Base-by-base conservation (phyloP, 1,139 yeast species). In the Diutina rugosa region DNA sequence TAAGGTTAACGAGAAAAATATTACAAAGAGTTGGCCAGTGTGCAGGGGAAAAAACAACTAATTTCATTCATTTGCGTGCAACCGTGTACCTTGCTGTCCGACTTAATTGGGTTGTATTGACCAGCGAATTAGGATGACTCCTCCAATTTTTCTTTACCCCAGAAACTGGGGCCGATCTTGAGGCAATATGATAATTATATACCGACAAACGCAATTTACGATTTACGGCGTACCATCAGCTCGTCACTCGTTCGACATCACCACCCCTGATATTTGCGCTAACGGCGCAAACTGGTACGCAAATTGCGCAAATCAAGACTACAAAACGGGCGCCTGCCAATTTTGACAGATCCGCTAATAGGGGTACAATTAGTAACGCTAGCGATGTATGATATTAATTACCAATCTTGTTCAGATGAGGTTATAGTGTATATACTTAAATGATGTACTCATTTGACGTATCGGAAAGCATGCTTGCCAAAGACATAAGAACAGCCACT, bases 401-500 rank as follows among this genome's bases (percentile, higher is more conserved):
- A 35, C 41, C 12, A 2, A 12, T 5, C 1, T 10, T 35, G 41
- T n/a, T 5, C 6, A 10, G n/a, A 10, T 35, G 41, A 35, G 41
- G n/a, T 35, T 35, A 3, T 35, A 35, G 10, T n/a, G n/a, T 35
- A 35, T 35, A n/a, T 35, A 35, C 41, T 12, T 35, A 0, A 2
- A 35, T 35, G 1, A 10, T 35, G 14, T 12, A n/a, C 41, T 29
- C 30, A 29, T 29, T 49, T 49, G 44, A 49, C 44, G 44, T 49
- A 49, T 10, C 16, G 14, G 28, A 49, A 49, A 10, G 53, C 53
- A 32, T 49, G 53, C 26, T 49, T 49, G 57, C 86, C 79, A 63
- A 86, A 79, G 1, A 86, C 72, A 67, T 91, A 91, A 9, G 91
- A 84, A 29, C 84, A 69, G 0, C 97, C 97, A 66, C 96, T 87